Evolutionary conservation across 2,329 filamentous ascomycete species (phyloP).

Genomic region (Neonectria ditissima): DNA sequence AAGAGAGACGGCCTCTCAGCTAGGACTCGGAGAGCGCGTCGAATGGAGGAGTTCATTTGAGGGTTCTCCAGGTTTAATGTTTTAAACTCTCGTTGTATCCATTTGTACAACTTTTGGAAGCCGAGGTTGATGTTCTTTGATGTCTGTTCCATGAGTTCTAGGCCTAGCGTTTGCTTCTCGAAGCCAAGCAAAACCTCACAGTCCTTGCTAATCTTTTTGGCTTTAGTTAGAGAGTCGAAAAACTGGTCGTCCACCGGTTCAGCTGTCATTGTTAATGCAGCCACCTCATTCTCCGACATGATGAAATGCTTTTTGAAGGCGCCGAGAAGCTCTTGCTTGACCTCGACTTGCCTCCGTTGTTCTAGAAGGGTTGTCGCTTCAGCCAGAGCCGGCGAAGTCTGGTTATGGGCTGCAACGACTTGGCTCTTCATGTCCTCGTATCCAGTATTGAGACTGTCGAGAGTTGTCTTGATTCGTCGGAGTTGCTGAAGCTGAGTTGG

Average conservation of each 20-base stretch:
- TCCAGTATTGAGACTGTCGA: slow-evolving; percentile 81
- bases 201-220: slow-evolving; percentile 89
- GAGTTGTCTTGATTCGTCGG: slow-evolving; percentile 81
- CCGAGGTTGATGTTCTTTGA: slow-evolving; percentile 88
- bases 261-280: slow-evolving; percentile 79
- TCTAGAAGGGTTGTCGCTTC: slow-evolving; percentile 81
- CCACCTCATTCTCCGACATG: slow-evolving; percentile 82
- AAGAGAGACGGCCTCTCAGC: slow-evolving; percentile 92
- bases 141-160: slow-evolving; percentile 92
- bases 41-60: slow-evolving; percentile 87
- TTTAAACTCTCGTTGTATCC: slow-evolving; percentile 95
- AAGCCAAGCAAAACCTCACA: slow-evolving; percentile 90
- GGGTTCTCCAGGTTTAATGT: slow-evolving; percentile 93
- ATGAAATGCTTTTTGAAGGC: slow-evolving; percentile 87
- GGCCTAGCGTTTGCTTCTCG: slow-evolving; percentile 86
- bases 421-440: slow-evolving; percentile 85
- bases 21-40: slow-evolving; percentile 84
- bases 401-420: slow-evolving; percentile 78
- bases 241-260: slow-evolving; percentile 89
- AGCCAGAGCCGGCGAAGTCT: slow-evolving; percentile 79
- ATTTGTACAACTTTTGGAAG: slow-evolving; percentile 95
- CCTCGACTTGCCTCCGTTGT: slow-evolving; percentile 80
- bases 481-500: slow-evolving; percentile 75
- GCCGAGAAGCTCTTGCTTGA: slow-evolving; percentile 80
- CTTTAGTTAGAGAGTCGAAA: slow-evolving; percentile 80